These are phyloP conservation scores for Cladosporium cucumerinum DNA, from an alignment of 2,329 filamentous ascomycete genomes.

Conservation along the genomic window DNA sequence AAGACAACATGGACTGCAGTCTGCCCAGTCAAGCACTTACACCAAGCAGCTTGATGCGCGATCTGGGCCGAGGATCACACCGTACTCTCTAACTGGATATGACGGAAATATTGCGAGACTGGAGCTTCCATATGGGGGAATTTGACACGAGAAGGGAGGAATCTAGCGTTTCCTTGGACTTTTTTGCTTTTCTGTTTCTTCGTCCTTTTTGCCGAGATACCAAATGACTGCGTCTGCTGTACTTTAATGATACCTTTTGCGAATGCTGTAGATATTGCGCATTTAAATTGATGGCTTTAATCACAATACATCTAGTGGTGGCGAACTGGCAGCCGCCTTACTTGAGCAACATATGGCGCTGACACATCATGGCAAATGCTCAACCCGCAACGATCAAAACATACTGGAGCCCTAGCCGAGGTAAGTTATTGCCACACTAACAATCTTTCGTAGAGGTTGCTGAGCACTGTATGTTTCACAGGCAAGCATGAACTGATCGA, in stretches of 20 bases:
- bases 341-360: not conserved
- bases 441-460: not conserved
- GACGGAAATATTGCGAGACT: not conserved
- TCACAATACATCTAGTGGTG: not conserved
- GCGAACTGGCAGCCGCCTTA: no score
- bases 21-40: not conserved
- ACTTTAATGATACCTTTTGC: constrained; percentile 17
- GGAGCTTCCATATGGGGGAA: not conserved
- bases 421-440: not conserved
- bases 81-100: not conserved
- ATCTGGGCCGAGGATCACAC: not conserved
- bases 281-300: not conserved
- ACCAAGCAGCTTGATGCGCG: constrained; percentile 9
- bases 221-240: constrained; percentile 8
- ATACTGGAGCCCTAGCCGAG: not conserved
- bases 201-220: constrained; percentile 3
- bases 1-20: constrained; percentile 9
- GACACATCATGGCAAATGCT: not conserved
- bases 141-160: not conserved
- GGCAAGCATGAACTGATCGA: not conserved
- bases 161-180: not conserved
- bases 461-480: not conserved
- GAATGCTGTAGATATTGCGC: not conserved
- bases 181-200: not conserved
- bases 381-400: not conserved